These are phyloP conservation scores for Marvania coccoides DNA, from an alignment of 139 green algal species.

Conservation along the genomic window DNA sequence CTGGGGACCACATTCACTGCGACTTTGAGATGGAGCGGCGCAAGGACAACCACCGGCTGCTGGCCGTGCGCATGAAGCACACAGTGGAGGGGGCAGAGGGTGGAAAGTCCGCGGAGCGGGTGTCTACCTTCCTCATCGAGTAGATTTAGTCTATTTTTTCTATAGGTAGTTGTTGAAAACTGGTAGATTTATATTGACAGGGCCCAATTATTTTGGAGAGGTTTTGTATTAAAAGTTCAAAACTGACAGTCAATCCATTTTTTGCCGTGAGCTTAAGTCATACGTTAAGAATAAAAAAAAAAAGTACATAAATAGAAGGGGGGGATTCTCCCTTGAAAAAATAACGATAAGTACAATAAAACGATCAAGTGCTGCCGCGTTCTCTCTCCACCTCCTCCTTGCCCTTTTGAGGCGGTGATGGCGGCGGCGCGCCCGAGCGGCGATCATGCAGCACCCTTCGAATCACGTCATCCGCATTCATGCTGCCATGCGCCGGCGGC, in stretches of 20 bases:
- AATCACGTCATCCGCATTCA: background rate
- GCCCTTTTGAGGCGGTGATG: too few relatives aligned
- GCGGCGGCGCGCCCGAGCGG: too few relatives aligned
- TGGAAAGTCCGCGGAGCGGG: background rate
- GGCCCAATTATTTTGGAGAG: too few relatives aligned
- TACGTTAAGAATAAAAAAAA: too few relatives aligned
- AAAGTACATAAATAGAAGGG: too few relatives aligned
- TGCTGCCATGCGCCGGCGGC: background rate
- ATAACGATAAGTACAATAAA: background rate
- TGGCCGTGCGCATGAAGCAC: conserved; percentile 47
- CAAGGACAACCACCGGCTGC: conserved; percentile 80
- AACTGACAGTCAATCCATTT: too few relatives aligned
- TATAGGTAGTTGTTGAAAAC: too few relatives aligned
- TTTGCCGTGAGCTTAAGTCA: too few relatives aligned
- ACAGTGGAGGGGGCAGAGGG: conserved; percentile 5
- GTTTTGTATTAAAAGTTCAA: too few relatives aligned
- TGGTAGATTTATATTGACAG: too few relatives aligned
- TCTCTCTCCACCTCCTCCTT: too few relatives aligned
- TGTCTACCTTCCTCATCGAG: background rate
- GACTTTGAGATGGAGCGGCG: conserved; percentile 54
- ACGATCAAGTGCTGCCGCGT: background rate
- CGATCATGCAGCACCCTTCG: background rate
- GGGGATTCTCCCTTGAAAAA: background rate
- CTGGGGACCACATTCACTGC: conserved; percentile 45
- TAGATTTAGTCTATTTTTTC: too few relatives aligned